A percentile compares a stretch with the other conserved stretches of the same genome.
phyloP scores from a whole-genome alignment of 805 yeast species.

The Metschnikowia rubicola region DNA sequence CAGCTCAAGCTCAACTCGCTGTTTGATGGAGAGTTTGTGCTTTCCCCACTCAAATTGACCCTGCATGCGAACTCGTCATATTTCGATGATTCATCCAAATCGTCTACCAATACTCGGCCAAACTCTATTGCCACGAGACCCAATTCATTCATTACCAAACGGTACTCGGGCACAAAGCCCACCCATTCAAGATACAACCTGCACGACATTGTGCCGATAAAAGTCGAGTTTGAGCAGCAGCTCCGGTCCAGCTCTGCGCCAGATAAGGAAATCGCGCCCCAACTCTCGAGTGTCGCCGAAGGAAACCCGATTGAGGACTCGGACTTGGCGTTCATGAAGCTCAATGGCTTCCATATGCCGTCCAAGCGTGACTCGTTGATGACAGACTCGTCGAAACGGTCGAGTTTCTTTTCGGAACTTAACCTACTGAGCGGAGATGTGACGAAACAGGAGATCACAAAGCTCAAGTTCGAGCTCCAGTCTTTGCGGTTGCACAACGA shows the following conservation, averaged over 20 bases:
- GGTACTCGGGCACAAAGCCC: conserved; percentile 30
- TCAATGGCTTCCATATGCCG: conserved; percentile 24
- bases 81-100: conserved; percentile 18
- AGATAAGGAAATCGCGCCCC: conserved; percentile 18
- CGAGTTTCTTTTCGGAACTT: conserved; percentile 26
- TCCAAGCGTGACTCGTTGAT: conserved; percentile 18
- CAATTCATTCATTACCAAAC: conserved; percentile 11
- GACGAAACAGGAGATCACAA: conserved; percentile 47
- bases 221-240: conserved; percentile 34
- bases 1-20: conserved; percentile 22
- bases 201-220: conserved; percentile 41
- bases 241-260: conserved; percentile 29
- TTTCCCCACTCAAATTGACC: conserved; percentile 41
- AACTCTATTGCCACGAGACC: conserved; percentile 1
- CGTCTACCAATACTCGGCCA: neutral
- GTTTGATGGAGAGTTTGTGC: conserved; percentile 34
- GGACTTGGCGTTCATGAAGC: conserved; percentile 27
- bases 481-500: conserved; percentile 54
- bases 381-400: conserved; percentile 30
- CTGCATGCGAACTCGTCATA: conserved; percentile 19
- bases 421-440: conserved; percentile 22
- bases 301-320: conserved; percentile 17
- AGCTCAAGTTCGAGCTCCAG: conserved; percentile 50
- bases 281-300: conserved; percentile 16
- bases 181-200: conserved; percentile 40